A percentile compares a stretch with the other conserved stretches of the same genome.
Evolutionary conservation across 1,139 yeast species (phyloP).

Genomic region (Debaryomycetaceae sp.): DNA sequence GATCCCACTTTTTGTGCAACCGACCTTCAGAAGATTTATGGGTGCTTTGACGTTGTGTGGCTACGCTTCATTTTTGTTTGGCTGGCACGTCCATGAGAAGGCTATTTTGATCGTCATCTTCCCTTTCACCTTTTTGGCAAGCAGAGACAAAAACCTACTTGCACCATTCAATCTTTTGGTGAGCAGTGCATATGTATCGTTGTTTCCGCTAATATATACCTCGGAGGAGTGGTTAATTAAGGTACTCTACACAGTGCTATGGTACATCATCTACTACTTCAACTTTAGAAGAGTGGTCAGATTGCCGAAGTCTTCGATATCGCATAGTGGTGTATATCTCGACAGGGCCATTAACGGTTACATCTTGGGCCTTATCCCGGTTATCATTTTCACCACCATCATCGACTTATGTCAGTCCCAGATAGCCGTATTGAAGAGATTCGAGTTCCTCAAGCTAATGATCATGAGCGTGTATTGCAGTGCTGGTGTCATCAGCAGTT

Average conservation of each 20-base stretch:
- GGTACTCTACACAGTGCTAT: constrained; percentile 71
- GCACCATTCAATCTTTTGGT: constrained; percentile 65
- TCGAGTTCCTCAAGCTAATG: constrained; percentile 79
- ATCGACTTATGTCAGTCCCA: constrained; percentile 56
- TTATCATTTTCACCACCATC: constrained; percentile 53
- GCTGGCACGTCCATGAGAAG: constrained; percentile 99
- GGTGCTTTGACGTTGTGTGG: constrained; percentile 90
- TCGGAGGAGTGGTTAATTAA: constrained; percentile 78
- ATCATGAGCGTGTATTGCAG: constrained; percentile 82
- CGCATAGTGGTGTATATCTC: constrained; percentile 46
- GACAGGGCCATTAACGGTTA: constrained; percentile 72
- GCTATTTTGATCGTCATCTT: constrained; percentile 87
- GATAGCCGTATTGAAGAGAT: constrained; percentile 45
- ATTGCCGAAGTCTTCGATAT: constrained; percentile 50
- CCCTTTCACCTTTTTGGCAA: constrained; percentile 78
- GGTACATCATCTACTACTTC: constrained; percentile 77
- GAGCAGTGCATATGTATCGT: constrained; percentile 80
- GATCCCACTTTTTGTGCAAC: constrained; percentile 70
- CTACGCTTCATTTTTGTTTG: constrained; percentile 85
- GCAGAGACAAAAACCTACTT: constrained; percentile 67
- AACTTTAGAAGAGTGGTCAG: constrained; percentile 66
- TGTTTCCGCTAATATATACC: constrained; percentile 84
- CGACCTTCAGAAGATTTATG: constrained; percentile 72
- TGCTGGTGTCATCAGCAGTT: constrained; percentile 78
- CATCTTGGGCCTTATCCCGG: constrained; percentile 62